Conservation (phyloP, 148 eudicot species). For the Linanthus parryae region DNA sequence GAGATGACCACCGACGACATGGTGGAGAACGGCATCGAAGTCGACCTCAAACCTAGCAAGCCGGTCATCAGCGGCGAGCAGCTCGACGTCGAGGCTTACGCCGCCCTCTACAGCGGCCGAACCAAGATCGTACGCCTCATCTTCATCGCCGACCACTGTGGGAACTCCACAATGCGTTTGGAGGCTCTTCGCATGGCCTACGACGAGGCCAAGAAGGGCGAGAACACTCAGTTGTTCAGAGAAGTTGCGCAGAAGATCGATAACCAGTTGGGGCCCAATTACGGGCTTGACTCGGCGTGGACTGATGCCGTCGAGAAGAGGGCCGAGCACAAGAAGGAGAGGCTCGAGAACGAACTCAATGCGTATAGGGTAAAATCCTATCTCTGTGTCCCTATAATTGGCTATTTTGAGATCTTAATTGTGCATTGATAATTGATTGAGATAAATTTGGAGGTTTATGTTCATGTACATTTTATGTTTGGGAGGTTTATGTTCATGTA, state of each 20-base stretch:
- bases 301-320: constrained; percentile 55
- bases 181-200: constrained; percentile 89
- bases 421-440: no score
- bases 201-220: constrained; percentile 83
- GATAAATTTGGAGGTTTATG: no score
- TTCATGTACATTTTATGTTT: no score
- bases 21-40: constrained; percentile 34
- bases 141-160: constrained; percentile 69
- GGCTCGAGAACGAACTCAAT: constrained; percentile 85
- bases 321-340: constrained; percentile 78
- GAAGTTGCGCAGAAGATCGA: constrained; percentile 62
- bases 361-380: constrained; percentile 57
- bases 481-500: no score
- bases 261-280: constrained; percentile 45
- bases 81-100: constrained; percentile 83
- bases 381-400: no score
- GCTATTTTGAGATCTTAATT: no score
- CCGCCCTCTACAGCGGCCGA: constrained; percentile 68
- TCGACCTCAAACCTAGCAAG: constrained; percentile 19
- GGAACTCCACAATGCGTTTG: constrained; percentile 35
- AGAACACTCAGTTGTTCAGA: constrained; percentile 60
- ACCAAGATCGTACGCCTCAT: constrained; percentile 72
- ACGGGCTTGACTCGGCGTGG: constrained; percentile 56
- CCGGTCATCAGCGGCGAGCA: constrained; percentile 72
- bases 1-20: constrained; percentile 43